phyloP scores from a whole-genome alignment of 345 rosid species.

The Pistacia integerrima region DNA sequence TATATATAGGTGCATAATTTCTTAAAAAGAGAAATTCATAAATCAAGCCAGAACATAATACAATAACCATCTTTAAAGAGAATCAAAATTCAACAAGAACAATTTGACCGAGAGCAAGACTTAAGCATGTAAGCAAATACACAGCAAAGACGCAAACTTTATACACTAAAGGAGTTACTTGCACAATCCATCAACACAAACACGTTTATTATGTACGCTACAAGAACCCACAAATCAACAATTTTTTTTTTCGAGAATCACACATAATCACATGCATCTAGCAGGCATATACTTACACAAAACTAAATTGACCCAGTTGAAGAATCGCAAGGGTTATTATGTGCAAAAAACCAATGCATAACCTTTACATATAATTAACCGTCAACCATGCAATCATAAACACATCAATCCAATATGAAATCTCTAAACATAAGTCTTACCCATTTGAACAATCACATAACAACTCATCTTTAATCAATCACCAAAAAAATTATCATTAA shows the following conservation, averaged over 20 bases:
- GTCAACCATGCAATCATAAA: not conserved
- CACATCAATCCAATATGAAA: not conserved
- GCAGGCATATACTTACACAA: not conserved
- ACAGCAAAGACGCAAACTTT: not conserved
- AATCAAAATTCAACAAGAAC: too few species aligned
- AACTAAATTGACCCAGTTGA: not conserved
- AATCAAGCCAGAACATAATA: too few species aligned
- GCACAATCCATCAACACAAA: not conserved
- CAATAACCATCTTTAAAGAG: too few species aligned
- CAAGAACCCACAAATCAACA: not conserved
- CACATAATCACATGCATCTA: not conserved
- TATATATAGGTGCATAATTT: not conserved
- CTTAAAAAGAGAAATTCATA: too few species aligned
- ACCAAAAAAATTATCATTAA: not conserved
- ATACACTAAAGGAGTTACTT: not conserved
- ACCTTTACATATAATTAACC: not conserved
- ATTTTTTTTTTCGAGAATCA: not conserved
- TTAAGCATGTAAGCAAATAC: not conserved
- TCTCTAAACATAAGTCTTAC: not conserved
- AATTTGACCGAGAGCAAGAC: not conserved
- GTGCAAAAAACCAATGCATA: not conserved
- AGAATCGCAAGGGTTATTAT: not conserved
- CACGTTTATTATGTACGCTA: not conserved
- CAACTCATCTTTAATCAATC: not conserved
- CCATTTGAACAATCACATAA: too few species aligned